A percentile compares a stretch with the other conserved stretches of the same genome.
phyloP scores from a whole-genome alignment of 208 protist genomes.

The Eutreptiella sp. region DNA sequence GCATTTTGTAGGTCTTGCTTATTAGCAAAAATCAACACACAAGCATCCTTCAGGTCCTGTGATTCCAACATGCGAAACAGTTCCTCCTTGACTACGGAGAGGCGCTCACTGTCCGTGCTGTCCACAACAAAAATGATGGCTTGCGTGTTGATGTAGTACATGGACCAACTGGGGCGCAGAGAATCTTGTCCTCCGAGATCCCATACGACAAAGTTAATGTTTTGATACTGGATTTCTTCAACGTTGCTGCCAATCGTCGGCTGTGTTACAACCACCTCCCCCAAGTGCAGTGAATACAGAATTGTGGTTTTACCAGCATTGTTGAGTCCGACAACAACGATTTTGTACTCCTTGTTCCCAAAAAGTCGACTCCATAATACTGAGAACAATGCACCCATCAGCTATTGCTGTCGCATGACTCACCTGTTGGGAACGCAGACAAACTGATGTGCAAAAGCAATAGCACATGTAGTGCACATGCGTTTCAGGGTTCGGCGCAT shows the following conservation, averaged over 20 bases:
- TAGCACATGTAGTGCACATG: no score
- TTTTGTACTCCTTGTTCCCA: slow-evolving; percentile 56
- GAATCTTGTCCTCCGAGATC: slow-evolving; percentile 91
- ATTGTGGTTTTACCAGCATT: slow-evolving; percentile 96
- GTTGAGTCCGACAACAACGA: slow-evolving; percentile 89
- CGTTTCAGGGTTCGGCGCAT: no score
- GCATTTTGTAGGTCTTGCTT: slow-evolving; percentile 87
- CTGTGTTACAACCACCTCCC: slow-evolving; percentile 91
- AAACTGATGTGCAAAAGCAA: no score
- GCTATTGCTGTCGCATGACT: no score
- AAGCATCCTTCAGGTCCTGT: slow-evolving; percentile 62
- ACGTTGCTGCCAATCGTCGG: slow-evolving; percentile 95
- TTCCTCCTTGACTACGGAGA: slow-evolving; percentile 65
- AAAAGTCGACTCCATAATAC: no score
- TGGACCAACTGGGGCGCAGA: slow-evolving; percentile 79
- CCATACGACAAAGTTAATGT: slow-evolving; percentile 94
- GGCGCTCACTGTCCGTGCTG: slow-evolving; percentile 61
- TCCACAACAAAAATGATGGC: slow-evolving; percentile 88
- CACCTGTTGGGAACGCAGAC: no score
- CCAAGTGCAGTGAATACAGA: slow-evolving; percentile 95
- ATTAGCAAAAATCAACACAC: slow-evolving; percentile 88
- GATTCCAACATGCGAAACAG: slow-evolving; percentile 67
- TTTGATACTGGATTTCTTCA: slow-evolving; percentile 90
- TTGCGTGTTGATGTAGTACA: slow-evolving; percentile 93
- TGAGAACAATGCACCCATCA: no score